Base-by-base conservation (phyloP, 192 early-diverging fungal species). In the Entophlyctis luteolus region DNA sequence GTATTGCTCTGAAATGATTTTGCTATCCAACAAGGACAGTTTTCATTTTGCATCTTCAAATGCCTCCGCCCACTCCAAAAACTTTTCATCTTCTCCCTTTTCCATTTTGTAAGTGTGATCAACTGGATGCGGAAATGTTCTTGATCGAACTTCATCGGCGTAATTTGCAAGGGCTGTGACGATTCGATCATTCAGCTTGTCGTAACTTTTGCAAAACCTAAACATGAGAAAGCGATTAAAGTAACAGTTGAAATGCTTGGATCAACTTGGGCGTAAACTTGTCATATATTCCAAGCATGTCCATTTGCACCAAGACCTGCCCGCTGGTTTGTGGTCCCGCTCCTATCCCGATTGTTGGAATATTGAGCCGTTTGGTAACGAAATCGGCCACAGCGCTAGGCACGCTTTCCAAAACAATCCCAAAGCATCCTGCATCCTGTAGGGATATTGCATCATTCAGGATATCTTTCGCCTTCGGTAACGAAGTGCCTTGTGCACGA, bases 291-390 rank as follows among this genome's bases (percentile, higher is more conserved):
- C 97, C 95, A 23, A 98, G 67, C 80, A 90, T 89, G 70, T 99
- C 97, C 67, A 90, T 81, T 57, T 87, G 81, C 23, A 99, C 95
- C 42, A 99, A 77, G 34, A 97, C 95, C 75, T 99, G 97, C 18
- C 97, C 97, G 20, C 91, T 94, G 12, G 88, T 90, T 0, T 84
- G 75, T 14, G 81, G 59, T 5, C 95, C 95, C 4, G 97, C 94
- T 42, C 97, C 97, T 70, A 99, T 99, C 12, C 97, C 97, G 63
- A 99, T 97, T 6, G 95, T 99, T 5, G 95, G 95, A 36, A 98
- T 85, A 2, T 53, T 54, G 29, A 99, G 74, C 36, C 82, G 66
- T 23, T 84, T 66, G 0, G 95, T 99, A 50, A 97, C 87, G 35
- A 87, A 82, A n/a, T 79, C 77, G 2, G 94, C 97, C 12, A 99